Conservation (phyloP, 441 rosid species). For the Jatropha podagrica region DNA sequence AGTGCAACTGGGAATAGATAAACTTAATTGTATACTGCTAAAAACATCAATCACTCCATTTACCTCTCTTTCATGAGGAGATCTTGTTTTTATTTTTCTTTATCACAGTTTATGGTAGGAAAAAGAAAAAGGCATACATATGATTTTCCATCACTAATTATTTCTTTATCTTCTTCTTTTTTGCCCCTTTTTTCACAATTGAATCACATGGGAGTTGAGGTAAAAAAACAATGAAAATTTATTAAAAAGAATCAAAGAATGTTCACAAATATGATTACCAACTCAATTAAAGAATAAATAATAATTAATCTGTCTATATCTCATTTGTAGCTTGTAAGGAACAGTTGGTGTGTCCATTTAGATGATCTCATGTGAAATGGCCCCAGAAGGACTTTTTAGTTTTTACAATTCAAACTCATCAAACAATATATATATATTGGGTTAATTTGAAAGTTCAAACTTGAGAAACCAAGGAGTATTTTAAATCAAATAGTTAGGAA, state of each 20-base stretch:
- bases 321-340: slow-evolving; percentile 7
- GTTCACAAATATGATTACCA: neutral
- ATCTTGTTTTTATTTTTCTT: neutral
- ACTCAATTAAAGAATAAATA: neutral
- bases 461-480: neutral
- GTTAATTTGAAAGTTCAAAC: too few relatives aligned
- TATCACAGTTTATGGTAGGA: neutral
- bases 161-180: neutral
- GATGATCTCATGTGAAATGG: slow-evolving; percentile 4
- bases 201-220: slow-evolving; percentile 6
- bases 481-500: slow-evolving; percentile 22
- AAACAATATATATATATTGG: too few relatives aligned
- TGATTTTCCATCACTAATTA: slow-evolving; percentile 14
- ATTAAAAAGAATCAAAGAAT: neutral
- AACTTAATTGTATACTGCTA: neutral
- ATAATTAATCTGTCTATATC: neutral
- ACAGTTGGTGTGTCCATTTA: slow-evolving; percentile 15
- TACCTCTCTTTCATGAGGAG: neutral
- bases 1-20: slow-evolving; percentile 7
- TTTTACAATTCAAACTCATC: too few relatives aligned
- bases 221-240: neutral
- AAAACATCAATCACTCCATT: slow-evolving; percentile 8
- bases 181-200: neutral
- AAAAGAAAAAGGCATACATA: neutral
- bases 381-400: neutral